A percentile compares a stretch with the other conserved stretches of the same genome.
Conservation (phyloP, 495 filamentous ascomycete species). For the Letharia lupina region DNA sequence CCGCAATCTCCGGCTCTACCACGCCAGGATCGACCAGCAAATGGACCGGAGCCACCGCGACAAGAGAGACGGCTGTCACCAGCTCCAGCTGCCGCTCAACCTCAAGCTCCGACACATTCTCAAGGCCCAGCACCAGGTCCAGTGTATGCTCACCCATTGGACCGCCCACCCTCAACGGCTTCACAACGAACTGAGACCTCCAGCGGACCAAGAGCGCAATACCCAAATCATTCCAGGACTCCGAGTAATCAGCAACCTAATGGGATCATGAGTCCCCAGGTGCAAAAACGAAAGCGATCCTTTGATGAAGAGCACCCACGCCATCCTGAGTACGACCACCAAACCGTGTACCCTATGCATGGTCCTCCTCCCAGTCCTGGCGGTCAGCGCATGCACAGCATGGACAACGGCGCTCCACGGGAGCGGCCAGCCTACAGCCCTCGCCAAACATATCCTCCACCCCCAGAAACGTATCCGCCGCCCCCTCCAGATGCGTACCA, state of each 20-base stretch:
- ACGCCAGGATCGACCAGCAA: conserved; percentile 17
- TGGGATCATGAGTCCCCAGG: conserved; percentile 19
- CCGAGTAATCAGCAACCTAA: conserved; percentile 18
- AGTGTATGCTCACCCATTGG: conserved; percentile 10
- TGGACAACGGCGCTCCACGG: conserved; percentile 25
- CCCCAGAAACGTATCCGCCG: conserved; percentile 19
- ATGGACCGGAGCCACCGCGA: conserved; percentile 17
- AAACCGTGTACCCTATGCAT: conserved; percentile 19
- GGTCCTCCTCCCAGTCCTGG: conserved; percentile 18
- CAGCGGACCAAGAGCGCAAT: conserved; percentile 10
- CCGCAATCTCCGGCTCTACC: conserved; percentile 16
- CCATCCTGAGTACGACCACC: conserved; percentile 17
- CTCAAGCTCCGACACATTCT: conserved; percentile 10
- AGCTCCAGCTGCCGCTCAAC: conserved; percentile 17
- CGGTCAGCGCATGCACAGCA: conserved; percentile 19
- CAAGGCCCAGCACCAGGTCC: conserved; percentile 16
- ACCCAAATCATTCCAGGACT: conserved; percentile 14
- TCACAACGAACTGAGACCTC: conserved; percentile 11
- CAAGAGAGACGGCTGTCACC: conserved; percentile 20
- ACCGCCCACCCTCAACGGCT: conserved; percentile 8
- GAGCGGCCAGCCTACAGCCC: conserved; percentile 25
- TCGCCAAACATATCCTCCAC: conserved; percentile 25
- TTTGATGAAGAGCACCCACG: conserved; percentile 17
- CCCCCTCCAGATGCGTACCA: conserved; percentile 21
- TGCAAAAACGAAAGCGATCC: conserved; percentile 25